Base-by-base conservation (phyloP, 345 rosid genomes). In the Linum usitatissimum region DNA sequence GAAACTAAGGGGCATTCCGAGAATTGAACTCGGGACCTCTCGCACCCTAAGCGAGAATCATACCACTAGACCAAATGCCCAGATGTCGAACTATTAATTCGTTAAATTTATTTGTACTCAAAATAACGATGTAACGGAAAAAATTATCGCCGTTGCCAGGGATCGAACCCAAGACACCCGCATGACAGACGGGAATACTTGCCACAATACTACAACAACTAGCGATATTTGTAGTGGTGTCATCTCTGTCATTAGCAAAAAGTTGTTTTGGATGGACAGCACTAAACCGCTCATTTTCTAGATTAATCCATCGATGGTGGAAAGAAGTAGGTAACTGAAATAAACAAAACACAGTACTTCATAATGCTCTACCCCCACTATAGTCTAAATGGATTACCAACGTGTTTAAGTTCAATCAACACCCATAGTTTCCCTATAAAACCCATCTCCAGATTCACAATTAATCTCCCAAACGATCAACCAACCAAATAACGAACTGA, bases 131-230 rank as follows among this genome's bases (percentile, higher is more conserved):
- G n/a, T n/a, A n/a, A n/a, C n/a, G n/a, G n/a, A 23, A 0, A 60
- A n/a, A 60, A 17, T 15, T n/a, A 1, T 6, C 93, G 83, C 91
- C 90, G 84, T 78, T 84, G 90, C 93, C 86, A 90, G 94, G 85
- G 87, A 84, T 87, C 96, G 96, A 88, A 85, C 92, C 84, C 90
- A 87, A 90, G 91, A 84, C 91, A 66, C 85, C 87, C 90, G 86
- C 81, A 92, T 90, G 95, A 90, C 88, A 83, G 92, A 83, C 90
- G 80, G 85, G 80, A 80, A 84, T 83, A 83, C 91, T 82, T 0
- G 86, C 91, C 94, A 89, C 91, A 78, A 86, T 84, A 89, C 84
- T 86, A 89, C 93, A 84, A 86, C 38, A 4, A 34, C 38, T 31
- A n/a, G n/a, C n/a, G n/a, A n/a, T n/a, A n/a, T n/a, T n/a, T n/a